Evolutionary conservation across 768 basidiomycete genomes (phyloP).

Genomic region (Agrocybe praecox): DNA sequence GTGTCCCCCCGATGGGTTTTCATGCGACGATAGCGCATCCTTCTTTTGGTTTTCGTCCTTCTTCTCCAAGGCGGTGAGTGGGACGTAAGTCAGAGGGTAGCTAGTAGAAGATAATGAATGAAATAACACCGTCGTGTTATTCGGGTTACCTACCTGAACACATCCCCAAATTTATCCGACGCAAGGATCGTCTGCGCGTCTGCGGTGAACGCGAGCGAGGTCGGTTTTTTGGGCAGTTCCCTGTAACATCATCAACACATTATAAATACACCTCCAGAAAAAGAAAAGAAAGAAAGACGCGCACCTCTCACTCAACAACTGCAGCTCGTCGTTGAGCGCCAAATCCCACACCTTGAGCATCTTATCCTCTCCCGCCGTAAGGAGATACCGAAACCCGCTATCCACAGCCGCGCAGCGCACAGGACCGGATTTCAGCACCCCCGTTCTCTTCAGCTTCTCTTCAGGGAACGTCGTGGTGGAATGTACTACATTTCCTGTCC

Average conservation of each 20-base stretch:
- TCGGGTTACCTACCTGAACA: slow-evolving; percentile 84
- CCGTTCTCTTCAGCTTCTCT: slow-evolving; percentile 27
- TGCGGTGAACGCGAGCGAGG: slow-evolving; percentile 62
- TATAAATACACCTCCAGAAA: neutral
- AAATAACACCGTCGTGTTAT: too few relatives aligned
- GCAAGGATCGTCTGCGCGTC: slow-evolving; percentile 71
- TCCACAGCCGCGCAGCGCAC: slow-evolving; percentile 63
- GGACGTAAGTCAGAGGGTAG: slow-evolving; percentile 58
- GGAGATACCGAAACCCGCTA: slow-evolving; percentile 45
- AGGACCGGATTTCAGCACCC: slow-evolving; percentile 50
- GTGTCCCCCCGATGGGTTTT: slow-evolving; percentile 67
- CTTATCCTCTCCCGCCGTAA: slow-evolving; percentile 82
- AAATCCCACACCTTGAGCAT: slow-evolving; percentile 69
- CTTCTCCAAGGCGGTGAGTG: slow-evolving; percentile 23
- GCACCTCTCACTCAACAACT: slow-evolving; percentile 65
- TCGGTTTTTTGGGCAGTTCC: slow-evolving; percentile 84
- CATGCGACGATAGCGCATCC: slow-evolving; percentile 57
- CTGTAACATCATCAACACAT: slow-evolving; percentile 37
- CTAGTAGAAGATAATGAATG: slow-evolving; percentile 31
- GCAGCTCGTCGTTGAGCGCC: slow-evolving; percentile 48
- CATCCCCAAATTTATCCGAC: slow-evolving; percentile 94
- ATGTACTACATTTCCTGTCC: slow-evolving; percentile 53
- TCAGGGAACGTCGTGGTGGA: slow-evolving; percentile 40
- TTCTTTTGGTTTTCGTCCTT: slow-evolving; percentile 26
- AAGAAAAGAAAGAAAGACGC: too few relatives aligned